These are phyloP conservation scores for Microascus cirrosus DNA, from an alignment of 2,329 filamentous ascomycete genomes.

Conservation along the genomic window DNA sequence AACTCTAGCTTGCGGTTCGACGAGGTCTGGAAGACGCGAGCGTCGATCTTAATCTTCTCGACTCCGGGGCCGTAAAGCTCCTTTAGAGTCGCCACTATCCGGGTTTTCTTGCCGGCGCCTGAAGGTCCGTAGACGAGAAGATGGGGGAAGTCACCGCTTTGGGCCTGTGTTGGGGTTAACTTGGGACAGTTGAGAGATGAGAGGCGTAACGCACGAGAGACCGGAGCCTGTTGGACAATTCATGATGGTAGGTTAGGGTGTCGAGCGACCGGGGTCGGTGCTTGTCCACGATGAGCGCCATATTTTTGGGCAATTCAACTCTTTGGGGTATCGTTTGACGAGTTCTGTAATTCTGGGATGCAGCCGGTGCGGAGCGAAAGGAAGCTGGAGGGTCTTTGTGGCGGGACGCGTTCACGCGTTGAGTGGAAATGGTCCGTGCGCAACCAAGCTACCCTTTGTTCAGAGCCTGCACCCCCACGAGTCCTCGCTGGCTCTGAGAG, in stretches of 20 bases:
- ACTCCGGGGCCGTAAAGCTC: constrained; percentile 92
- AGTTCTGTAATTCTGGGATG: neutral
- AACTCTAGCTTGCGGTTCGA: constrained; percentile 97
- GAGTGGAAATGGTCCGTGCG: constrained; percentile 16
- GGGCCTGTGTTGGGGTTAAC: constrained; percentile 49
- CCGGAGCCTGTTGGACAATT: constrained; percentile 76
- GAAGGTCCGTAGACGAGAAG: constrained; percentile 95
- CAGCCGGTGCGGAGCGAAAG: neutral
- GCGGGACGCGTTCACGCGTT: constrained; percentile 24
- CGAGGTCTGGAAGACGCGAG: constrained; percentile 88
- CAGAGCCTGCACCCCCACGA: neutral
- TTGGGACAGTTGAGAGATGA: neutral
- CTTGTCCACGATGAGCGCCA: constrained; percentile 63
- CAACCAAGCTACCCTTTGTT: neutral
- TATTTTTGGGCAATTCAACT: constrained; percentile 15
- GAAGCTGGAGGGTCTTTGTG: constrained; percentile 1
- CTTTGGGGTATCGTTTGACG: neutral
- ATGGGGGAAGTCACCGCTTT: constrained; percentile 96
- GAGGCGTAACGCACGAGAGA: constrained; percentile 56
- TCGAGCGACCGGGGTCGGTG: constrained; percentile 66
- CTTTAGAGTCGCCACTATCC: constrained; percentile 89
- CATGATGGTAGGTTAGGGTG: constrained; percentile 72
- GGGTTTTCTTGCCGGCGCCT: constrained; percentile 94
- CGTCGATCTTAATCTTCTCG: constrained; percentile 99
- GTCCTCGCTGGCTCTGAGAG: neutral